A percentile compares a stretch with the other conserved stretches of the same genome.
Evolutionary conservation across 192 early-diverging fungal genomes (phyloP).

Genomic region (Umbelopsis vinacea): DNA sequence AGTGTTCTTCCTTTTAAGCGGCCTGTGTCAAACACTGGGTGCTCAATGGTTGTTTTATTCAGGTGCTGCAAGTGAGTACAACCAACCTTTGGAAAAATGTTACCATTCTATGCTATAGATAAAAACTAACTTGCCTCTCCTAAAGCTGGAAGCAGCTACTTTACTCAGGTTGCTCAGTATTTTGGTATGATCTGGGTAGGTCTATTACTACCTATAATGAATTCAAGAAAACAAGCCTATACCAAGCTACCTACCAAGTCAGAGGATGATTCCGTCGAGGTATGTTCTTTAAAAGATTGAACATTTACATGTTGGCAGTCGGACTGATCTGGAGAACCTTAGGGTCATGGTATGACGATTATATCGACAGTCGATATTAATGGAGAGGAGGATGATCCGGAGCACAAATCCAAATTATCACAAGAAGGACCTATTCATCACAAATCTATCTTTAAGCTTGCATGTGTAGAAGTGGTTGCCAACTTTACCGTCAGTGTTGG

Average conservation of each 20-base stretch:
- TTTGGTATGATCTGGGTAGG: constrained; percentile 47
- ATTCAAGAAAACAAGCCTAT: constrained; percentile 23
- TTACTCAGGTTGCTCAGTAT: constrained; percentile 38
- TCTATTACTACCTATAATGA: constrained; percentile 40
- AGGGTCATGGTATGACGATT: constrained; percentile 13
- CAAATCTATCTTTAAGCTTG: constrained; percentile 32
- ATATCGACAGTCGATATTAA: background rate
- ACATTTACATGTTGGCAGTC: too few relatives aligned
- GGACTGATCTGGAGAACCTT: background rate
- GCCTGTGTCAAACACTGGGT: constrained; percentile 56
- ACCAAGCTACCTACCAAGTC: background rate
- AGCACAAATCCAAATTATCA: constrained; percentile 24
- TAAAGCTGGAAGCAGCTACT: constrained; percentile 38
- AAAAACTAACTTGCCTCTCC: background rate
- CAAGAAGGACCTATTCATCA: constrained; percentile 39
- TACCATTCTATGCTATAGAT: background rate
- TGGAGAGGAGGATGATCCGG: constrained; percentile 31
- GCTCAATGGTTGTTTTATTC: constrained; percentile 63
- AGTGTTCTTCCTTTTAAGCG: constrained; percentile 51
- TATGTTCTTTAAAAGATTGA: background rate
- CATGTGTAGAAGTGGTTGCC: constrained; percentile 56
- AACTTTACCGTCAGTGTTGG: constrained; percentile 60
- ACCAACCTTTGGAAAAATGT: background rate
- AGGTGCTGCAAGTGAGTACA: constrained; percentile 60
- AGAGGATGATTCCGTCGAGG: constrained; percentile 22